Evolutionary conservation across 1,139 yeast genomes (phyloP).

Genomic region (Magnusiomyces fungicola): DNA sequence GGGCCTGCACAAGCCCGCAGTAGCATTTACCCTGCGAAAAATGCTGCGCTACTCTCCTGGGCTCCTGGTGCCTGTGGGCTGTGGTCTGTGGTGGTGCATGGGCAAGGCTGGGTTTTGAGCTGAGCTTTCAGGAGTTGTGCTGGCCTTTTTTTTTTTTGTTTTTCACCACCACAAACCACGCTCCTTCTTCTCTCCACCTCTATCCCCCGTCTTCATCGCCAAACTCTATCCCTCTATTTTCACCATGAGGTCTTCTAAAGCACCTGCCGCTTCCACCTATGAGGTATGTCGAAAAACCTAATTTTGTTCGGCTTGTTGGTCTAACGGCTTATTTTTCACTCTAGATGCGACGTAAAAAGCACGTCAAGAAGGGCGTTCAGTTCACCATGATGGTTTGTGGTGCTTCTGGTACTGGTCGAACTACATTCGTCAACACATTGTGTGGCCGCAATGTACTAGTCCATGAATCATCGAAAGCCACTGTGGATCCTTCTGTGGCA

Average conservation of each 20-base stretch:
- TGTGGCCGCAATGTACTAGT: constrained; percentile 77
- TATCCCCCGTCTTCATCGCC: neutral
- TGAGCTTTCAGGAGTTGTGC: too few relatives aligned
- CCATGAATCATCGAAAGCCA: constrained; percentile 9
- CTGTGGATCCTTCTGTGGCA: neutral
- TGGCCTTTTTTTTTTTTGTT: neutral
- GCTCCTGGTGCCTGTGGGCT: too few relatives aligned
- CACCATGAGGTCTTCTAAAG: neutral
- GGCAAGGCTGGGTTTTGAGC: too few relatives aligned
- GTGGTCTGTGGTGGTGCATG: too few relatives aligned
- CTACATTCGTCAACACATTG: constrained; percentile 70
- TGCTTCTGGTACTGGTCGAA: constrained; percentile 65
- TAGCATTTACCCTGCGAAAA: too few relatives aligned
- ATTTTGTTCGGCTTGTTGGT: neutral
- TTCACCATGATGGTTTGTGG: constrained; percentile 76
- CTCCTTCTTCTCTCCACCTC: neutral
- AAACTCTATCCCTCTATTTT: neutral
- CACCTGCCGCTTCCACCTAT: neutral
- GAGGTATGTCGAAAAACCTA: too few relatives aligned
- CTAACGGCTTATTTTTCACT: neutral
- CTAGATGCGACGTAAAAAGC: constrained; percentile 52
- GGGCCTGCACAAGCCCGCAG: too few relatives aligned
- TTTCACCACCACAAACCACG: too few relatives aligned
- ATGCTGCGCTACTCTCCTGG: too few relatives aligned
- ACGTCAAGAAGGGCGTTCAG: constrained; percentile 74